Evolutionary conservation across 140 eudicot genomes (phyloP).

Genomic region (Anethum foeniculum): DNA sequence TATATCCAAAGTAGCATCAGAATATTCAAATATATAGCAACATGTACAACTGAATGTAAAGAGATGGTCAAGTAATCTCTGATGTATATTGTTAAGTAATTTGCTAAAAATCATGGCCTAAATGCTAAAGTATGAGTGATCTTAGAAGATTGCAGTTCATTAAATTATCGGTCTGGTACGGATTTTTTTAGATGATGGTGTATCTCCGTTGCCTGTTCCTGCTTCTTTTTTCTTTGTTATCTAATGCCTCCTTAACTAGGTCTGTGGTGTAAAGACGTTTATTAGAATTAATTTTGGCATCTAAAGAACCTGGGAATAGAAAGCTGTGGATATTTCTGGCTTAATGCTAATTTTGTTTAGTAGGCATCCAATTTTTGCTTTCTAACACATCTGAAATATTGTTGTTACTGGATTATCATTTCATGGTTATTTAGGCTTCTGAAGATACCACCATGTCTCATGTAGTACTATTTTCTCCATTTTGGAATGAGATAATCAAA

Average conservation of each 20-base stretch:
- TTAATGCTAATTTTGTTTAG: not conserved
- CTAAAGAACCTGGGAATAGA: not conserved
- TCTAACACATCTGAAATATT: not conserved
- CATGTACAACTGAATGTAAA: not conserved
- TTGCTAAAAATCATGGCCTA: not conserved
- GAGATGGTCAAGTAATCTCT: not conserved
- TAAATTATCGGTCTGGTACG: not conserved
- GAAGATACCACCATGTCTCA: slow-evolving; percentile 58
- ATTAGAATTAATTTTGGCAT: not conserved
- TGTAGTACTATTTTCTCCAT: slow-evolving; percentile 86
- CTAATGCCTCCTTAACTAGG: not conserved
- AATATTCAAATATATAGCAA: not conserved
- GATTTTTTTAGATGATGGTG: not conserved
- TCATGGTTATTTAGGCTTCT: slow-evolving; percentile 35
- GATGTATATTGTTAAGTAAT: not conserved
- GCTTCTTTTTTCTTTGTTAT: not conserved
- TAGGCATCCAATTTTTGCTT: not conserved
- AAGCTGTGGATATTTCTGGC: not conserved
- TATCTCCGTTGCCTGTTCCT: not conserved
- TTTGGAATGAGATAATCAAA: slow-evolving; percentile 96
- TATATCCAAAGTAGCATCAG: not conserved
- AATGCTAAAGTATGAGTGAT: not conserved
- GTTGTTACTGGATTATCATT: not conserved
- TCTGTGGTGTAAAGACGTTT: not conserved
- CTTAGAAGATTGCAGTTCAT: not conserved